Percentiles rank a stretch among this genome's conserved stretches.
phyloP scores from a whole-genome alignment of 106 monocot species.

The Xerophyta viscosa region DNA sequence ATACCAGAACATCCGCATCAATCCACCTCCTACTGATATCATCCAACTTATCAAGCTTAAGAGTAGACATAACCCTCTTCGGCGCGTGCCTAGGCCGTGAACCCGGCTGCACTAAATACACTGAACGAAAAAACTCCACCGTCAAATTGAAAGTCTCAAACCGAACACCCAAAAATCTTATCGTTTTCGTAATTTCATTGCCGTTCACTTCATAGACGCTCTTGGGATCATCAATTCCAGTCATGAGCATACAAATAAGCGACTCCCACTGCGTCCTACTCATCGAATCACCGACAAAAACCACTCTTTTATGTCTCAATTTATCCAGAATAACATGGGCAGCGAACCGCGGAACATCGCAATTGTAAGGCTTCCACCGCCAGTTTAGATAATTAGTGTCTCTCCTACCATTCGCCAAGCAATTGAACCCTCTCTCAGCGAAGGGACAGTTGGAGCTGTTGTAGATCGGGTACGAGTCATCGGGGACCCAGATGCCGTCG shows the following conservation, averaged over 20 bases:
- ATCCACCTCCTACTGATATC: constrained; percentile 61
- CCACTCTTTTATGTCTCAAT: constrained; percentile 68
- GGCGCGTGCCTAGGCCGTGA: constrained; percentile 42
- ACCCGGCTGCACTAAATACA: constrained; percentile 70
- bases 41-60: constrained; percentile 84
- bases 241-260: constrained; percentile 90
- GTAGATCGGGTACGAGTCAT: constrained; percentile 55
- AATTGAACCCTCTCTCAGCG: constrained; percentile 85
- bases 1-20: constrained; percentile 78
- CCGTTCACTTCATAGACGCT: constrained; percentile 84
- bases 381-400: constrained; percentile 73
- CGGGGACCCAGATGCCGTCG: constrained; percentile 69
- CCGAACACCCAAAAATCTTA: constrained; percentile 67
- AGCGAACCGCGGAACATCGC: constrained; percentile 65
- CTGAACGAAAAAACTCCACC: constrained; percentile 82
- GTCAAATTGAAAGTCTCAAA: constrained; percentile 68
- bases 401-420: constrained; percentile 81
- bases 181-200: constrained; percentile 80
- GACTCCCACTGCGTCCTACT: constrained; percentile 99
- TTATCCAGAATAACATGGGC: constrained; percentile 32
- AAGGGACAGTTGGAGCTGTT: constrained; percentile 87
- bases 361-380: constrained; percentile 81
- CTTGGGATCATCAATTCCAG: constrained; percentile 51
- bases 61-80: constrained; percentile 43
- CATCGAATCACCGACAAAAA: constrained; percentile 97